Evolutionary conservation across 306 rosid species (phyloP).

Genomic region (Pachyrhizus erosus): DNA sequence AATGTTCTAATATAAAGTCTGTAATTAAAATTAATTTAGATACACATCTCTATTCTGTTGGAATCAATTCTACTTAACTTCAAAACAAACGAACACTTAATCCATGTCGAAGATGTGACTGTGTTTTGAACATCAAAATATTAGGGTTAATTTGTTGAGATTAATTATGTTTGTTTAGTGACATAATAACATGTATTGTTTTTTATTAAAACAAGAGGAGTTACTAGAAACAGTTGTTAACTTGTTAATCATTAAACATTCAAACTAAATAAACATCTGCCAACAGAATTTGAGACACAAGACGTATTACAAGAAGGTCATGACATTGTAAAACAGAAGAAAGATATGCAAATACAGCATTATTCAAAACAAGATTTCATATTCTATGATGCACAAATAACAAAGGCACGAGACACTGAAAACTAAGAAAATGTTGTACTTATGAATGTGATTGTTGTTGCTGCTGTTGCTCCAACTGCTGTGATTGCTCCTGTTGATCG

Average conservation of each 20-base stretch:
- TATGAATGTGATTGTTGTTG: slow-evolving; percentile 29
- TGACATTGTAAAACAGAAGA: not conserved
- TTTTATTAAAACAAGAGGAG: not conserved
- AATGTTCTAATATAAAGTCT: not conserved
- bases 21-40: too few species aligned
- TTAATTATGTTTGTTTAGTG: not conserved
- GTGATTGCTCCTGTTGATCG: slow-evolving; percentile 47
- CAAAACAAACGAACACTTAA: not conserved
- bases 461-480: slow-evolving; percentile 36
- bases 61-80: not conserved
- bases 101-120: too few species aligned
- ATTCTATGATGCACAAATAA: not conserved
- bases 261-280: not conserved
- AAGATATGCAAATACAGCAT: not conserved
- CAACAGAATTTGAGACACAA: slow-evolving; percentile 15
- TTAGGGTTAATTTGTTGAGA: not conserved
- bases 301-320: slow-evolving; percentile 7
- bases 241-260: not conserved
- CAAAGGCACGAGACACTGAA: not conserved
- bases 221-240: not conserved
- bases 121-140: not conserved
- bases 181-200: not conserved
- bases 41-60: not conserved
- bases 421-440: not conserved
- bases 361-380: not conserved